These are phyloP conservation scores for Microcera coccophila DNA, from an alignment of 2,329 filamentous ascomycete genomes.

Conservation along the genomic window DNA sequence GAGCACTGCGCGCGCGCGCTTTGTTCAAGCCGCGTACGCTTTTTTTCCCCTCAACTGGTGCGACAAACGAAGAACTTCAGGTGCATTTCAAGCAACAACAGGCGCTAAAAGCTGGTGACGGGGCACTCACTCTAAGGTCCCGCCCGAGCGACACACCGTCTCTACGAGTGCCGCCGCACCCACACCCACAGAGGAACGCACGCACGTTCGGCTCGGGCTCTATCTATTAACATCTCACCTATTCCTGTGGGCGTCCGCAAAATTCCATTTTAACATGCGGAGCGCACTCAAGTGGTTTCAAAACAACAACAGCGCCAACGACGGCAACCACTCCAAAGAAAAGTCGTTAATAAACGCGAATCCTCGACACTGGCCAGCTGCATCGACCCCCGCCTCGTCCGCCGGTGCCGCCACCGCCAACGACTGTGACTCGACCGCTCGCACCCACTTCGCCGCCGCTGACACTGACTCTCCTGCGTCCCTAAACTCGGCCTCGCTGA, in stretches of 20 bases:
- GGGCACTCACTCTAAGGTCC: too few species aligned
- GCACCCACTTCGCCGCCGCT: conserved; percentile 24
- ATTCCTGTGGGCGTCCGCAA: not conserved
- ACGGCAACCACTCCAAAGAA: conserved; percentile 3
- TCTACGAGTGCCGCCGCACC: conserved; percentile 2
- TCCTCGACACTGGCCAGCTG: not conserved
- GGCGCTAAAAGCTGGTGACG: too few species aligned
- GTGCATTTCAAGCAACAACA: conserved; percentile 1
- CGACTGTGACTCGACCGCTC: conserved; percentile 23
- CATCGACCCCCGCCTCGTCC: conserved; percentile 19
- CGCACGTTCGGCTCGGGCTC: not conserved
- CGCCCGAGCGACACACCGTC: conserved; percentile 8
- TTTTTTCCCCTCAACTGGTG: not conserved
- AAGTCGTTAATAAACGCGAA: conserved; percentile 2
- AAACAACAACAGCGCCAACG: conserved; percentile 22
- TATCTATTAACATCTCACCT: not conserved
- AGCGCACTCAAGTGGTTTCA: conserved; percentile 28
- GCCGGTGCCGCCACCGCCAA: conserved; percentile 22
- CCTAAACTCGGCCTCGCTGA: conserved; percentile 33
- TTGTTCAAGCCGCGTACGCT: not conserved
- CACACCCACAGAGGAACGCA: too few species aligned
- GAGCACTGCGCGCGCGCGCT: too few species aligned
- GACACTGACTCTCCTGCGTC: conserved; percentile 34
- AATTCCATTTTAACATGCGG: conserved; percentile 12
- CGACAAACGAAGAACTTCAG: not conserved